These are phyloP conservation scores for Neurospora cerealis DNA, from an alignment of 495 filamentous ascomycete species.

Conservation along the genomic window DNA sequence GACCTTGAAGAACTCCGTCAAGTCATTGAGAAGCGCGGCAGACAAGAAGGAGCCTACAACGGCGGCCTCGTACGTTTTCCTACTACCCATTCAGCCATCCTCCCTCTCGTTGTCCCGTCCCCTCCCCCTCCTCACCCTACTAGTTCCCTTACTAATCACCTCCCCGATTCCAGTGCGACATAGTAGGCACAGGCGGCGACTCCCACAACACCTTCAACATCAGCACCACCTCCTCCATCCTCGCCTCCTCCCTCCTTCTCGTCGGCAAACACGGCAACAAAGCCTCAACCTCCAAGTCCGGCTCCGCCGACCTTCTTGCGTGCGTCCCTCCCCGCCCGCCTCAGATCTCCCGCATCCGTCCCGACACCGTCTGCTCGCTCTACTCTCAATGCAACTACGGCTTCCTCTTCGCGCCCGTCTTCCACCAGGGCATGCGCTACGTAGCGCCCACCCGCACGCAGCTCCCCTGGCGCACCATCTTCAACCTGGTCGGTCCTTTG, in stretches of 20 bases:
- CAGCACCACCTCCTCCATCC: conserved; percentile 84
- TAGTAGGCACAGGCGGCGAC: conserved; percentile 96
- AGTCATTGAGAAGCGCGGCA: conserved; percentile 44
- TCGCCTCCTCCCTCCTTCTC: conserved; percentile 72
- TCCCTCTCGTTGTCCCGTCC: not conserved
- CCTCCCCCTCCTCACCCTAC: not conserved
- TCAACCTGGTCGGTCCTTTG: conserved; percentile 90
- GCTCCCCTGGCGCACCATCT: conserved; percentile 87
- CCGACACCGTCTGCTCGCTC: conserved; percentile 54
- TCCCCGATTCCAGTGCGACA: conserved; percentile 59
- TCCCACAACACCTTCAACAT: conserved; percentile 97
- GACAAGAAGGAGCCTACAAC: conserved; percentile 57
- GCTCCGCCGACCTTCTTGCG: conserved; percentile 84
- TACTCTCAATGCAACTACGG: conserved; percentile 78
- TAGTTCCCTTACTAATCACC: conserved; percentile 1
- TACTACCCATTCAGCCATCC: not conserved
- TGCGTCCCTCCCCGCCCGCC: conserved; percentile 59
- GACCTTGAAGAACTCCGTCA: conserved; percentile 22
- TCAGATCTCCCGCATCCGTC: conserved; percentile 59
- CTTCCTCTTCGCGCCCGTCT: conserved; percentile 93
- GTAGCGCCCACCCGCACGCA: conserved; percentile 74
- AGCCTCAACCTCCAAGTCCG: conserved; percentile 90
- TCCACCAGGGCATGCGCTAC: conserved; percentile 87
- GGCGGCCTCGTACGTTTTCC: conserved; percentile 51
- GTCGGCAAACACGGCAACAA: conserved; percentile 93